These are phyloP conservation scores for Fusarium duplospermum DNA, from an alignment of 2,329 filamentous ascomycete genomes.

Conservation along the genomic window DNA sequence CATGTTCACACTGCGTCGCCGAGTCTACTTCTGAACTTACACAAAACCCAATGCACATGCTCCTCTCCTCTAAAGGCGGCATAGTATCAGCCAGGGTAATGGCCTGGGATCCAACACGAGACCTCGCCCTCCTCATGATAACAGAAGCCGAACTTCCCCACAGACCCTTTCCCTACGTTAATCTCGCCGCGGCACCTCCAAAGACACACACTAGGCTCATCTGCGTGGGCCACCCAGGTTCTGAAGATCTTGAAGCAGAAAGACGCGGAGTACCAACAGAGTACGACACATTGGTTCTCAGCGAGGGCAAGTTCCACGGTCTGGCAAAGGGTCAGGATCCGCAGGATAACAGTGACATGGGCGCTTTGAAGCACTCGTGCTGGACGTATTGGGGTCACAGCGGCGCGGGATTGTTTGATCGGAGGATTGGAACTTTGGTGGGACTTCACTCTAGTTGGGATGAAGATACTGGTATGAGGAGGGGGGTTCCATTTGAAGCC, in stretches of 20 bases:
- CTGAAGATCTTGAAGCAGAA: constrained; percentile 57
- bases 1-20: constrained; percentile 63
- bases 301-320: constrained; percentile 56
- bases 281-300: constrained; percentile 62
- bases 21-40: constrained; percentile 52
- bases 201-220: constrained; percentile 38
- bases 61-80: constrained; percentile 56
- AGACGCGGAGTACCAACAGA: constrained; percentile 50
- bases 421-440: constrained; percentile 53
- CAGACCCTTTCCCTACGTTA: constrained; percentile 37
- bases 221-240: constrained; percentile 52
- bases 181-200: constrained; percentile 30
- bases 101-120: constrained; percentile 56
- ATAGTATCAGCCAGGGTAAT: constrained; percentile 53
- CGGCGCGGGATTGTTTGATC: constrained; percentile 60
- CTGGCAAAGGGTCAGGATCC: constrained; percentile 52
- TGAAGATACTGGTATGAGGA: constrained; percentile 61
- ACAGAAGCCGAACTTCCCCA: constrained; percentile 38
- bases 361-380: constrained; percentile 62
- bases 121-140: constrained; percentile 60
- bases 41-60: constrained; percentile 48
- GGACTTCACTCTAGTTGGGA: constrained; percentile 68
- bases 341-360: constrained; percentile 64
- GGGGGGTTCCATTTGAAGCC: constrained; percentile 60
- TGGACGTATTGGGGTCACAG: constrained; percentile 70